Evolutionary conservation across 352 stramenopile species (phyloP).

Genomic region (Phytophthora palmivora): DNA sequence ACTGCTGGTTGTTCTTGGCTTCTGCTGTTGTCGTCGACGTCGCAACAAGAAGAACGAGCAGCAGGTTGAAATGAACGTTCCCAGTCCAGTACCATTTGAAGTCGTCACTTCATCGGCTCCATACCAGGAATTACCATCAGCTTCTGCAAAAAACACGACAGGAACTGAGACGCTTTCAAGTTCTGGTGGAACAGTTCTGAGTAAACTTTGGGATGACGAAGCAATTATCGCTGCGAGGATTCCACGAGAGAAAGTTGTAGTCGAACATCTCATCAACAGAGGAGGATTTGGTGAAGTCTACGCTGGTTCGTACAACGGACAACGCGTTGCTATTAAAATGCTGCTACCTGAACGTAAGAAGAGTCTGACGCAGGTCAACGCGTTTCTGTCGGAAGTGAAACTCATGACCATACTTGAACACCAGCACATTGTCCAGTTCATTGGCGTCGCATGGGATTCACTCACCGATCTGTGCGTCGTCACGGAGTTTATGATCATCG

Average conservation of each 20-base stretch:
- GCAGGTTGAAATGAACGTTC: conserved; percentile 12
- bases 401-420: too few species aligned
- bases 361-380: conserved; percentile 37
- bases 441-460: conserved; percentile 51
- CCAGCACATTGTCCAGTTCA: too few species aligned
- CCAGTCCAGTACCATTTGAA: conserved; percentile 13
- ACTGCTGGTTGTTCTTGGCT: conserved; percentile 18
- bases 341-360: conserved; percentile 31
- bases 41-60: conserved; percentile 13
- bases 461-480: conserved; percentile 40
- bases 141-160: conserved; percentile 9
- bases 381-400: too few species aligned
- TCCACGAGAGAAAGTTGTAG: too few species aligned
- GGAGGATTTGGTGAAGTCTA: too few species aligned
- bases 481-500: conserved; percentile 48
- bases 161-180: conserved; percentile 20
- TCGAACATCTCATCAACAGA: too few species aligned
- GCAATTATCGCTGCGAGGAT: conserved; percentile 35
- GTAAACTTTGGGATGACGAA: conserved; percentile 34
- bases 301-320: too few species aligned
- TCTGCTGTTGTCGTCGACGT: conserved; percentile 14
- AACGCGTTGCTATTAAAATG: conserved; percentile 36
- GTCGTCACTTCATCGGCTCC: not conserved
- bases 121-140: too few species aligned
- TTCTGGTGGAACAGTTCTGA: conserved; percentile 1